Base-by-base conservation (phyloP, 2,329 filamentous ascomycete genomes). In the Neofusicoccum ribis region DNA sequence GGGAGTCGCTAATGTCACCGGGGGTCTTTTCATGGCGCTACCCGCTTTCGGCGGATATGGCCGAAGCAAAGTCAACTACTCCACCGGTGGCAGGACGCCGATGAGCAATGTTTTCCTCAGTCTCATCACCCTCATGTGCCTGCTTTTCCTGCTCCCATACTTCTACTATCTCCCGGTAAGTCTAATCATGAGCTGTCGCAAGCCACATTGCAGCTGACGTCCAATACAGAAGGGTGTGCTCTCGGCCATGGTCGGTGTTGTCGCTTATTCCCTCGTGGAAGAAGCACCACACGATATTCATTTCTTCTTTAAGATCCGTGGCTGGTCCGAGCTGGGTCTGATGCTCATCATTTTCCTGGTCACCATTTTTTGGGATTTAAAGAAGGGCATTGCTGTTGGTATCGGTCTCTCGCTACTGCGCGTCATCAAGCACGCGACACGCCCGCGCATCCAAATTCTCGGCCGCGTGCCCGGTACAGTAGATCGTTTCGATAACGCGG, bases 41-140 rank as follows among this genome's bases (percentile, higher is more conserved):
- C 95, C 95, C 6, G 91, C 92, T 0, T 99, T 99, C 82, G 95
- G 95, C 17, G 95, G 95, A 8, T 99, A 99, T 74, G 95, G 93
- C 9, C 85, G 95, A 74, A 97, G 93, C 79, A 98, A 98, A 77
- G 91, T 99, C 70, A 98, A 97, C 80, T 89, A 89, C 69, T 91
- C 91, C 58, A 98, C 95, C 1, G 95, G 95, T 41, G 94, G 92
- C 36, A 91, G 89, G 76, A 97, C 91, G 1, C 94, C 94, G 0
- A 96, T 98, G 91, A 95, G 91, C 78, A 96, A 91, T 68, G 86
- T 99, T 43, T 87, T 98, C 58, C 80, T 99, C 64, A 93, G 91
- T 67, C 69, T 93, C 47, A 91, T 98, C 71, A 92, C 94, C 0
- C 81, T 97, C 23, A 78, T 96, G 54, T 92, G 89, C 72, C 89